phyloP scores from a whole-genome alignment of 2,329 filamentous ascomycete species.

The Hirsutella minnesotensis region DNA sequence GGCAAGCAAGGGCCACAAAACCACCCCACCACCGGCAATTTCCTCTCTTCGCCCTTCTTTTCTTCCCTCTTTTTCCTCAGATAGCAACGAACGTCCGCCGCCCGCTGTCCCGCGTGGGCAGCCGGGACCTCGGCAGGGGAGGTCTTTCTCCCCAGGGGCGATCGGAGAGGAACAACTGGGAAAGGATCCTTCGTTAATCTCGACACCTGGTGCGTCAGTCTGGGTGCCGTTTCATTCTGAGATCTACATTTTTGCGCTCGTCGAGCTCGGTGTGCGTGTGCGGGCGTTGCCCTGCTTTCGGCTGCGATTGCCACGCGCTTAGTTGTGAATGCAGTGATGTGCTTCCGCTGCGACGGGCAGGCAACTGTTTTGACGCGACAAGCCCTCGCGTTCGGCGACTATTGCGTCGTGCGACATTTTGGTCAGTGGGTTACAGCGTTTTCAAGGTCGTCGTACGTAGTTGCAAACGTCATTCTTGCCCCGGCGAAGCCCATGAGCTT shows the following conservation, averaged over 20 bases:
- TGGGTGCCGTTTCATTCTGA: slow-evolving; percentile 45
- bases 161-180: slow-evolving; percentile 37
- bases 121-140: neutral
- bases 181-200: slow-evolving; percentile 48
- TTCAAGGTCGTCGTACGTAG: too few relatives aligned
- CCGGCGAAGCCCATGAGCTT: too few relatives aligned
- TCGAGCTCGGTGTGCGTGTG: too few relatives aligned
- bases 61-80: slow-evolving; percentile 29
- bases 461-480: too few relatives aligned
- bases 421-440: too few relatives aligned
- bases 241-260: slow-evolving; percentile 38
- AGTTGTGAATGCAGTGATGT: too few relatives aligned
- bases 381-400: too few relatives aligned
- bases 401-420: too few relatives aligned
- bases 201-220: slow-evolving; percentile 34
- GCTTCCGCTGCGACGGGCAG: too few relatives aligned
- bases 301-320: too few relatives aligned
- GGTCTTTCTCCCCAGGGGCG: slow-evolving; percentile 13
- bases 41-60: slow-evolving; percentile 7
- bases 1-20: neutral
- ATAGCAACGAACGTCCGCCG: slow-evolving; percentile 38
- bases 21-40: neutral
- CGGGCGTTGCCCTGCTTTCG: neutral
- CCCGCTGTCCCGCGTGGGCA: slow-evolving; percentile 11
- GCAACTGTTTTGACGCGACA: too few relatives aligned